A percentile compares a stretch with the other conserved stretches of the same genome.
These are phyloP conservation scores for Trametes elegans DNA, from an alignment of 768 basidiomycete genomes.

Conservation along the genomic window DNA sequence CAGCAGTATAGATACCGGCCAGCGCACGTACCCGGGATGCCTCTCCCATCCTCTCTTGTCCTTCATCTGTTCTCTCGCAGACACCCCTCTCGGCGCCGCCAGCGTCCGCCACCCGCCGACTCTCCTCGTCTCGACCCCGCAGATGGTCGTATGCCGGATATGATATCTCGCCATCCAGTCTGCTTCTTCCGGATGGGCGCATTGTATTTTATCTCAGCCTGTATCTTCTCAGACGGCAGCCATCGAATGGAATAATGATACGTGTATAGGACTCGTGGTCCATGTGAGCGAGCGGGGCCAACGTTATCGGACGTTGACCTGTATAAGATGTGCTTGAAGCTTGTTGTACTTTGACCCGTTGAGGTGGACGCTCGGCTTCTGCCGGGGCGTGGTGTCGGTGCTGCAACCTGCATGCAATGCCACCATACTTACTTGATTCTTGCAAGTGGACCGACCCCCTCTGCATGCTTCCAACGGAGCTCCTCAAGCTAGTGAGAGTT, in stretches of 20 bases:
- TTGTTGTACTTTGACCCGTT: too few relatives aligned
- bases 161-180: conserved; percentile 13
- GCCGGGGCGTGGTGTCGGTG: too few relatives aligned
- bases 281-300: not conserved
- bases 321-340: too few relatives aligned
- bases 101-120: not conserved
- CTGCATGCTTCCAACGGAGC: too few relatives aligned
- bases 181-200: conserved; percentile 17
- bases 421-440: too few relatives aligned
- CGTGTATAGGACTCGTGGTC: conserved; percentile 5
- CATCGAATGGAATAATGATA: conserved; percentile 21
- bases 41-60: not conserved
- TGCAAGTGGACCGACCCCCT: too few relatives aligned
- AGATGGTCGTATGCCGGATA: conserved; percentile 15
- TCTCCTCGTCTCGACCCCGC: not conserved
- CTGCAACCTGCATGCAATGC: too few relatives aligned
- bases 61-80: not conserved
- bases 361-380: too few relatives aligned
- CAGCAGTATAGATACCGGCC: conserved; percentile 19
- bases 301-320: not conserved
- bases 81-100: conserved; percentile 11
- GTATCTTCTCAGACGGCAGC: conserved; percentile 17
- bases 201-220: conserved; percentile 20
- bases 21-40: conserved; percentile 6
- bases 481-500: too few relatives aligned